phyloP scores from a whole-genome alignment of 495 filamentous ascomycete genomes.

The Neurospora sp. region DNA sequence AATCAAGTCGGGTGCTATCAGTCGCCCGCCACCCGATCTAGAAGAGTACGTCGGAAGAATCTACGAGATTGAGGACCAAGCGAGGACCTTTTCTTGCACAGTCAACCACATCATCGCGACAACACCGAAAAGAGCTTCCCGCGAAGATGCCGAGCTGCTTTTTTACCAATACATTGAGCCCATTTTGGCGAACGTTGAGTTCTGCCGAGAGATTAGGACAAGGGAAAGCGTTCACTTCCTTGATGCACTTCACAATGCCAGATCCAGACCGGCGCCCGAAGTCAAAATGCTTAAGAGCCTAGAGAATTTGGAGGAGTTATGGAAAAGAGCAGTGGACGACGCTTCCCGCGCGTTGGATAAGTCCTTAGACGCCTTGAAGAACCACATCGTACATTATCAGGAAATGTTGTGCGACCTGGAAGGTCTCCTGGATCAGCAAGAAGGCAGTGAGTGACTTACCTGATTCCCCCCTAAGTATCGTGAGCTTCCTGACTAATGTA shows the following conservation, averaged over 20 bases:
- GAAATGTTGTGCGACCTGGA: neutral
- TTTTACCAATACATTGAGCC: neutral
- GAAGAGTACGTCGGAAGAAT: neutral
- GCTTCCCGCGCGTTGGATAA: neutral
- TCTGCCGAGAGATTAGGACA: neutral
- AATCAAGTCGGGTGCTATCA: too few species aligned
- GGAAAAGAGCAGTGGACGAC: neutral
- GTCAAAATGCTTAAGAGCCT: neutral
- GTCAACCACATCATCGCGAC: neutral
- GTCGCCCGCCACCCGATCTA: neutral
- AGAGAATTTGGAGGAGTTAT: neutral
- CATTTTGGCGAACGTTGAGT: neutral
- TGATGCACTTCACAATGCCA: neutral
- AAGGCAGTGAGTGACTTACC: neutral
- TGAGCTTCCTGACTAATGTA: neutral
- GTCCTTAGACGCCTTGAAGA: neutral
- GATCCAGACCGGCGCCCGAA: neutral
- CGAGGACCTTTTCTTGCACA: neutral
- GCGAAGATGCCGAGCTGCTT: neutral
- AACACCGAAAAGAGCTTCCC: accelerated
- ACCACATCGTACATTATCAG: neutral
- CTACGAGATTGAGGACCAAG: neutral
- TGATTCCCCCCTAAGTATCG: neutral
- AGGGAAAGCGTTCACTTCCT: neutral
- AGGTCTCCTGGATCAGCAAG: neutral